A percentile compares a stretch with the other conserved stretches of the same genome.
These are phyloP conservation scores for Prototheca wickerhamii DNA, from an alignment of 163 green algal species.

Conservation along the genomic window DNA sequence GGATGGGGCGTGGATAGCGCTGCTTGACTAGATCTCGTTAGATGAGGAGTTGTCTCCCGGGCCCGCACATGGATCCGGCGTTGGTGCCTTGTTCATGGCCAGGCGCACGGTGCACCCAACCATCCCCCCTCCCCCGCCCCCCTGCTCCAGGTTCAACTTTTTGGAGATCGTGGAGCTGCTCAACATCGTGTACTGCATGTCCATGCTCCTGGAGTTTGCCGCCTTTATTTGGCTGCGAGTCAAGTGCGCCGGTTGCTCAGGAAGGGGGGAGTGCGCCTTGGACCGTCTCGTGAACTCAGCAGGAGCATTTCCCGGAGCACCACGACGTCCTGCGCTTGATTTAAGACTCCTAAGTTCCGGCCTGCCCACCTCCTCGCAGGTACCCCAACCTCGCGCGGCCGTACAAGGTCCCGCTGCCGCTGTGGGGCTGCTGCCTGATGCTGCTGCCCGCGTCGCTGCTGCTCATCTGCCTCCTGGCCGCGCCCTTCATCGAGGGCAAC, in stretches of 20 bases:
- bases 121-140: neutral
- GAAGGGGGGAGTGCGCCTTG: neutral
- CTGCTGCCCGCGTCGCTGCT: slow-evolving; percentile 60
- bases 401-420: slow-evolving; percentile 61
- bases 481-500: slow-evolving; percentile 44
- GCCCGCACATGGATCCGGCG: neutral
- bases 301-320: neutral
- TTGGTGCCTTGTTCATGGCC: neutral
- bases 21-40: neutral
- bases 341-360: neutral
- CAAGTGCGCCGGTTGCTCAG: slow-evolving; percentile 3
- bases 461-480: slow-evolving; percentile 45
- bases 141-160: slow-evolving; percentile 28
- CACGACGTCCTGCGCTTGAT: neutral
- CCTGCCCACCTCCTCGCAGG: slow-evolving; percentile 1
- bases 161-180: slow-evolving; percentile 85
- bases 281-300: neutral
- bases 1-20: too few relatives aligned
- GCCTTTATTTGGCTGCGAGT: slow-evolving; percentile 81
- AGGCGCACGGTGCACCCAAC: too few relatives aligned
- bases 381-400: slow-evolving; percentile 26
- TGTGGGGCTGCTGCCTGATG: slow-evolving; percentile 62
- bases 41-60: neutral
- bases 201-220: slow-evolving; percentile 91
- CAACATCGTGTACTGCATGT: slow-evolving; percentile 93